Conservation (phyloP, 345 rosid genomes). For the Abelmoschus esculentus region DNA sequence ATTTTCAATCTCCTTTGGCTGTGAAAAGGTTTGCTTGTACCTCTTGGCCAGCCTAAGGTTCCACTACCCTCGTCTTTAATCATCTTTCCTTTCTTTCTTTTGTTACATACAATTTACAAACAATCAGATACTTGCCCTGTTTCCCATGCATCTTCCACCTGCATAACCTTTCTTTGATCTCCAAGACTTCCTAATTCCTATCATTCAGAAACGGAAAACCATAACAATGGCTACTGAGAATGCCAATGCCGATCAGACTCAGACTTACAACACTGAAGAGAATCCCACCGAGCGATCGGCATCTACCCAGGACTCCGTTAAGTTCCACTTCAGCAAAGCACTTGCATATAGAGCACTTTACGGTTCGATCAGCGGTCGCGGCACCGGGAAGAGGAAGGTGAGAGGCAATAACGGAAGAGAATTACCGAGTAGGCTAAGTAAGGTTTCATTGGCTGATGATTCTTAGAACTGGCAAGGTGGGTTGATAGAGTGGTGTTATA, state of each 20-base stretch:
- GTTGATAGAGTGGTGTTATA: no score
- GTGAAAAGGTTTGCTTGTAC: constrained; percentile 13
- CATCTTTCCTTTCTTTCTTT: not conserved
- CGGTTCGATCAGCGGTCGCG: constrained; percentile 26
- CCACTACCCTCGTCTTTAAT: constrained; percentile 12
- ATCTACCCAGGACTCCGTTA: not conserved
- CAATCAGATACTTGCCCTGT: not conserved
- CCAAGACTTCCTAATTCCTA: not conserved
- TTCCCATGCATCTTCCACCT: constrained; percentile 2
- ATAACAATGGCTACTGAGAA: constrained; percentile 24
- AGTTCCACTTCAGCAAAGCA: constrained; percentile 32
- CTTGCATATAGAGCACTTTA: constrained; percentile 44
- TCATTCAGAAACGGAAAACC: not conserved
- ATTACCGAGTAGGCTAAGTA: no score
- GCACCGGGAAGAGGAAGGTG: constrained; percentile 23
- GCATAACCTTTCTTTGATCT: not conserved
- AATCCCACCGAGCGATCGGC: constrained; percentile 6
- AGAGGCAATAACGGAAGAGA: constrained; percentile 8
- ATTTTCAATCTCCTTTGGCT: constrained; percentile 17
- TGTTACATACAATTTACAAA: not conserved
- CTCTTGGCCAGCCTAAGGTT: constrained; percentile 22
- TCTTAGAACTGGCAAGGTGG: no score
- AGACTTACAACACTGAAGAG: constrained; percentile 5
- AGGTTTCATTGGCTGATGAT: no score
- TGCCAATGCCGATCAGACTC: constrained; percentile 20